Conservation (phyloP, 169 alveolate species). For the Babesia caballi region DNA sequence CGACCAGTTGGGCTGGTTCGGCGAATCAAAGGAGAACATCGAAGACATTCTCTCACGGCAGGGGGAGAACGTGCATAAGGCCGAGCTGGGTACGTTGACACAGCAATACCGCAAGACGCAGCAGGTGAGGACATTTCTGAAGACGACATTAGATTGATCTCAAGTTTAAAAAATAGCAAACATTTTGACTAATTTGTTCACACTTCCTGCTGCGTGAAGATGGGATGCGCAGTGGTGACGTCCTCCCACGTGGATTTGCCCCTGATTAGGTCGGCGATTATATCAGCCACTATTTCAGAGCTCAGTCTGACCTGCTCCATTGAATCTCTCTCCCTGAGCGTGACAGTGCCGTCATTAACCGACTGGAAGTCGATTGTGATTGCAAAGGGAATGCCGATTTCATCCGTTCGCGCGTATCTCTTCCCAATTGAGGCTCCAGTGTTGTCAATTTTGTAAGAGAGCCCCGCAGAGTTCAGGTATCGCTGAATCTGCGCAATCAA, state of each 20-base stretch:
- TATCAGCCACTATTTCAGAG: slow-evolving; percentile 54
- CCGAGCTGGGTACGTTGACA: slow-evolving; percentile 42
- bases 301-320: slow-evolving; percentile 92
- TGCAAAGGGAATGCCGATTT: slow-evolving; percentile 97
- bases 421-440: slow-evolving; percentile 91
- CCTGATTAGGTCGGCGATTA: slow-evolving; percentile 54
- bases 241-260: slow-evolving; percentile 73
- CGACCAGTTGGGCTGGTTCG: slow-evolving; percentile 77
- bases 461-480: slow-evolving; percentile 65
- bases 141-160: slow-evolving; percentile 14
- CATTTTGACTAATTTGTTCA: slow-evolving; percentile 14
- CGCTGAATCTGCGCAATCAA: slow-evolving; percentile 69
- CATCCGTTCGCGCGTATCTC: slow-evolving; percentile 97
- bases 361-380: slow-evolving; percentile 95
- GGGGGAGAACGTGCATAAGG: slow-evolving; percentile 65
- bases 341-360: slow-evolving; percentile 88
- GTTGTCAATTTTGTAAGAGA: slow-evolving; percentile 89
- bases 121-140: slow-evolving; percentile 40
- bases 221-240: slow-evolving; percentile 56
- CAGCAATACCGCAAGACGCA: too few species aligned
- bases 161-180: slow-evolving; percentile 24
- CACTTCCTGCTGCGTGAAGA: slow-evolving; percentile 67
- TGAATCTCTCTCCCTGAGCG: slow-evolving; percentile 92
- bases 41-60: slow-evolving; percentile 62
- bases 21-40: slow-evolving; percentile 69